Conservation (phyloP, 2,329 filamentous ascomycete genomes). For the Stagonosporopsis rhizophila region DNA sequence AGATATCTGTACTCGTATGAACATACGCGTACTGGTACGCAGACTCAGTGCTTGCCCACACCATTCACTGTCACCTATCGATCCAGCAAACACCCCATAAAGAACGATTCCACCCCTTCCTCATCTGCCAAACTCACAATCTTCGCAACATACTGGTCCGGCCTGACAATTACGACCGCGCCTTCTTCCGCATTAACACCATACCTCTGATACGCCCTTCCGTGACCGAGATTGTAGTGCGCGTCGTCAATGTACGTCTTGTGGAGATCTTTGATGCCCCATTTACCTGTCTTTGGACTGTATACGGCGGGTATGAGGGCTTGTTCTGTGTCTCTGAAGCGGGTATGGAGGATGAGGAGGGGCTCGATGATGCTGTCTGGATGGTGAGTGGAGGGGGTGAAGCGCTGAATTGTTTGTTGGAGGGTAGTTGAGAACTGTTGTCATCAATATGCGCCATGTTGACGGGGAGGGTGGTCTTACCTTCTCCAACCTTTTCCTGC, state of each 20-base stretch:
- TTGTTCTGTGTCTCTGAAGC: conserved; percentile 58
- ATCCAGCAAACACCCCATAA: conserved; percentile 21
- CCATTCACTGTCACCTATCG: background rate
- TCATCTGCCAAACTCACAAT: conserved; percentile 18
- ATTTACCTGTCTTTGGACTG: conserved; percentile 63
- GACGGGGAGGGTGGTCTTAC: conserved; percentile 33
- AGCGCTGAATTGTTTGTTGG: conserved; percentile 46
- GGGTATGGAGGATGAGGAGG: conserved; percentile 61
- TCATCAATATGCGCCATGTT: background rate
- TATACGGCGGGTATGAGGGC: conserved; percentile 64
- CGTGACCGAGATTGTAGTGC: conserved; percentile 63
- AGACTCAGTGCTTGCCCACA: background rate
- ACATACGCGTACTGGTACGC: no score
- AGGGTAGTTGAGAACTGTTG: conserved; percentile 31
- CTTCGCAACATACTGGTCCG: conserved; percentile 63
- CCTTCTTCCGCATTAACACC: conserved; percentile 54
- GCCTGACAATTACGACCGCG: conserved; percentile 62
- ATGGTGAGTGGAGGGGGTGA: conserved; percentile 54
- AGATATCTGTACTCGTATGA: no score
- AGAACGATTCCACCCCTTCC: conserved; percentile 22
- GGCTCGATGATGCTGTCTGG: conserved; percentile 65
- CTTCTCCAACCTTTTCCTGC: conserved; percentile 44
- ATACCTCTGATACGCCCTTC: conserved; percentile 64
- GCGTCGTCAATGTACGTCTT: conserved; percentile 68
- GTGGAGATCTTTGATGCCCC: conserved; percentile 63